Evolutionary conservation across 179 eudicot species (phyloP).

Genomic region (Nepenthes alata): DNA sequence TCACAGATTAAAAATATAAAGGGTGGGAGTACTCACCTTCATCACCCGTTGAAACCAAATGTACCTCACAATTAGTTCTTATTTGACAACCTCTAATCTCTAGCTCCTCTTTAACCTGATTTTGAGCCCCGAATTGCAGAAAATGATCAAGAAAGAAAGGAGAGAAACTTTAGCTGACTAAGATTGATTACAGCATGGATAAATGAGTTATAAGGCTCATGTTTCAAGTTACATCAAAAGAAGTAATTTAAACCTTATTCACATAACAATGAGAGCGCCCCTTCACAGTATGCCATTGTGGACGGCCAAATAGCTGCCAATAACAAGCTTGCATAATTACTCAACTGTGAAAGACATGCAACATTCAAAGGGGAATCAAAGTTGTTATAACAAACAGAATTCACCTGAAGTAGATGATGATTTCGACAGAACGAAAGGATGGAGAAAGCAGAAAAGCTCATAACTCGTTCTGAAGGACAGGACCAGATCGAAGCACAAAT

Average conservation of each 20-base stretch:
- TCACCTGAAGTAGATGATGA: constrained; percentile 86
- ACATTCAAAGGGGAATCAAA: not conserved
- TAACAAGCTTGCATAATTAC: not conserved
- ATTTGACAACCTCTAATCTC: constrained; percentile 50
- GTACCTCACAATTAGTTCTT: constrained; percentile 40
- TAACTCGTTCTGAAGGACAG: constrained; percentile 67
- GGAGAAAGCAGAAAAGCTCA: constrained; percentile 66
- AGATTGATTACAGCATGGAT: not conserved
- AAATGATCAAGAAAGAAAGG: too few relatives aligned
- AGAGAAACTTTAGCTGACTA: too few relatives aligned
- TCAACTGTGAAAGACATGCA: not conserved
- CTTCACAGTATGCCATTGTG: constrained; percentile 88
- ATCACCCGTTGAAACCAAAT: constrained; percentile 33
- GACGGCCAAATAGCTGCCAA: constrained; percentile 74
- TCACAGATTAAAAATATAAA: too few relatives aligned
- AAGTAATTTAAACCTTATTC: constrained; percentile 36
- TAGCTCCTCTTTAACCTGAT: constrained; percentile 48
- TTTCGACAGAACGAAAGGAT: constrained; percentile 82
- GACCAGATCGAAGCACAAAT: constrained; percentile 93
- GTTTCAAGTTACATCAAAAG: not conserved
- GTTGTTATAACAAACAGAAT: not conserved
- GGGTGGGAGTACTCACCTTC: constrained; percentile 33
- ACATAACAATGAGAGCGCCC: constrained; percentile 78
- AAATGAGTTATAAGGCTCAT: not conserved
- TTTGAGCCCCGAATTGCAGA: not conserved